Conservation (phyloP, 176 grass and related monocot species). For the Musa troglodytarum region DNA sequence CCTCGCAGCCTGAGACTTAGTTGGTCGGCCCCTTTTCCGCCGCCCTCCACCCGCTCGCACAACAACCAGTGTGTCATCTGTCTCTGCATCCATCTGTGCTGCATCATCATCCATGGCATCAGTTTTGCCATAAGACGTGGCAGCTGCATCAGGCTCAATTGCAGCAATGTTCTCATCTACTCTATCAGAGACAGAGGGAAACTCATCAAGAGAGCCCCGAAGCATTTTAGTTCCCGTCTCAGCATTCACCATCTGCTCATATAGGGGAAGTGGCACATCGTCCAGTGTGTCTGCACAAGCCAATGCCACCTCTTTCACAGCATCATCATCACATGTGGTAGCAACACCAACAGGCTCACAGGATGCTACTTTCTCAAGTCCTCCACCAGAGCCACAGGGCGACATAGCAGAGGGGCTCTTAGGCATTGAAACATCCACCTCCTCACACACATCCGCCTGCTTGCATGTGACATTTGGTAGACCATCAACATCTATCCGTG, state of each 20-base stretch:
- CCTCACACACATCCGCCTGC: neutral
- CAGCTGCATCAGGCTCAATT: neutral
- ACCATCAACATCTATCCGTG: neutral
- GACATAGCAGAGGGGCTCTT: neutral
- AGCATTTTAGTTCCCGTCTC: neutral
- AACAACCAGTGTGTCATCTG: constrained; percentile 10
- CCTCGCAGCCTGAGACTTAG: constrained; percentile 36
- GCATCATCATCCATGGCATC: constrained; percentile 5
- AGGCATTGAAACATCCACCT: neutral
- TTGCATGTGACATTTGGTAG: neutral
- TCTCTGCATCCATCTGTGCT: constrained; percentile 21
- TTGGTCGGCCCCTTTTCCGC: constrained; percentile 58
- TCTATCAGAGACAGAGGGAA: neutral
- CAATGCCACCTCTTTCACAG: constrained; percentile 47
- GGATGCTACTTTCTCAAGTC: neutral
- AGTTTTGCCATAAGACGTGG: neutral
- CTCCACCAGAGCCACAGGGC: neutral
- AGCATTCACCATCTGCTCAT: neutral
- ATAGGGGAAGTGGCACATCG: neutral
- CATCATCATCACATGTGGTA: neutral
- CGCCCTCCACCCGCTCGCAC: constrained; percentile 42
- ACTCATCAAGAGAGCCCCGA: neutral
- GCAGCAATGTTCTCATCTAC: neutral
- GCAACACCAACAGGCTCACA: constrained; percentile 3
- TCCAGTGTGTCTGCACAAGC: neutral